phyloP scores from a whole-genome alignment of 768 basidiomycete genomes.

The Boletus speciosus region DNA sequence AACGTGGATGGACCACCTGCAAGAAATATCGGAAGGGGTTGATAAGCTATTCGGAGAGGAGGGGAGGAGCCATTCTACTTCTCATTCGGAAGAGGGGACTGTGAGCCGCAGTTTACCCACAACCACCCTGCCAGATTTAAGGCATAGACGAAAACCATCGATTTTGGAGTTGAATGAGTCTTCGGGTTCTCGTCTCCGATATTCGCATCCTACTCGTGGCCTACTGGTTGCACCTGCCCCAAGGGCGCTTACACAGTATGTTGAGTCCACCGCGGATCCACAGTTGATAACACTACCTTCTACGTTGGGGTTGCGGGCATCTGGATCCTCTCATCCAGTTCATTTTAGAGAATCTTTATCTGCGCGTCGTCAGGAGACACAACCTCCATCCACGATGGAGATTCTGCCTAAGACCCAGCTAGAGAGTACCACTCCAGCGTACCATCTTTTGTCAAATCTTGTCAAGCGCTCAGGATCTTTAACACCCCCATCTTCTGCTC shows the following conservation, averaged over 20 bases:
- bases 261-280: slow-evolving; percentile 53
- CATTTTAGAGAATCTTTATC: slow-evolving; percentile 7
- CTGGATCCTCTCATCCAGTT: slow-evolving; percentile 27
- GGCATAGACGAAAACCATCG: slow-evolving; percentile 45
- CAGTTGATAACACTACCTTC: slow-evolving; percentile 60
- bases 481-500: slow-evolving; percentile 22
- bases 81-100: slow-evolving; percentile 16
- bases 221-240: slow-evolving; percentile 65
- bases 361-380: background rate
- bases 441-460: slow-evolving; percentile 59
- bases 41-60: slow-evolving; percentile 50
- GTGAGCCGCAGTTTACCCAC: slow-evolving; percentile 48
- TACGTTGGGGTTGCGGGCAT: slow-evolving; percentile 60
- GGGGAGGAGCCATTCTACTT: slow-evolving; percentile 2
- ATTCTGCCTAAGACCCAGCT: slow-evolving; percentile 35
- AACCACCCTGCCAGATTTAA: slow-evolving; percentile 29
- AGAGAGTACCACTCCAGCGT: slow-evolving; percentile 53
- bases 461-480: slow-evolving; percentile 36
- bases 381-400: background rate
- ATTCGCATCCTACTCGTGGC: slow-evolving; percentile 49
- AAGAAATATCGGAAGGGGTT: slow-evolving; percentile 60
- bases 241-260: slow-evolving; percentile 71
- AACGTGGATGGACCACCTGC: slow-evolving; percentile 66
- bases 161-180: slow-evolving; percentile 36
- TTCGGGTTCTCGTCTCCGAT: slow-evolving; percentile 40